Percentiles rank a stretch among this genome's conserved stretches.
Conservation (phyloP, 306 rosid species). For the Fragaria vesca region DNA sequence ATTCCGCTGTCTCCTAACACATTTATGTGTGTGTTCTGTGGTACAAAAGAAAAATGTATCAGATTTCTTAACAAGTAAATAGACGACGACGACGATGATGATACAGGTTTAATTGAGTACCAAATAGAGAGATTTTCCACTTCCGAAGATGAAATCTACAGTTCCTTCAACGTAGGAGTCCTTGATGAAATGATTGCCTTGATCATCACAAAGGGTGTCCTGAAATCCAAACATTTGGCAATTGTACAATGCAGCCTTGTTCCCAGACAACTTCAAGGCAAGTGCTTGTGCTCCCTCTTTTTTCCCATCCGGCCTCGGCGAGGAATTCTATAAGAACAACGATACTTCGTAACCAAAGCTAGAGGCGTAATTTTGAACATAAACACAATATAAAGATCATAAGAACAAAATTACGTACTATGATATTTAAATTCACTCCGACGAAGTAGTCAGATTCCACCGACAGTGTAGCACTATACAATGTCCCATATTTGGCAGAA, state of each 20-base stretch:
- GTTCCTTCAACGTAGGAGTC: constrained; percentile 47
- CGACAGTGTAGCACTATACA: constrained; percentile 55
- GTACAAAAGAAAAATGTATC: neutral
- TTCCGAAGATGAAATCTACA: constrained; percentile 43
- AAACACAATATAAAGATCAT: neutral
- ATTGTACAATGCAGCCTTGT: constrained; percentile 37
- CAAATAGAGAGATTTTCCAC: constrained; percentile 44
- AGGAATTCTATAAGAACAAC: constrained; percentile 31
- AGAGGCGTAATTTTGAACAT: neutral
- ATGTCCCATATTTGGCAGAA: constrained; percentile 43
- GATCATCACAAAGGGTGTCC: constrained; percentile 52
- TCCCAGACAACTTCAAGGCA: constrained; percentile 41
- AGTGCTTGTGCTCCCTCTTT: constrained; percentile 36
- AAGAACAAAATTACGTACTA: constrained; percentile 17
- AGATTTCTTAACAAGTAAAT: neutral
- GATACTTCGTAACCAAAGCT: neutral
- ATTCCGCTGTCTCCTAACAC: constrained; percentile 23
- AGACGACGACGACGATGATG: neutral
- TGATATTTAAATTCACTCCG: constrained; percentile 38
- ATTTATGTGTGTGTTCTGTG: constrained; percentile 37
- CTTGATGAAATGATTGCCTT: constrained; percentile 42
- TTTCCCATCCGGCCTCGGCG: constrained; percentile 39
- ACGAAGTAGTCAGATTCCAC: constrained; percentile 37
- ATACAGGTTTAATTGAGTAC: constrained; percentile 6
- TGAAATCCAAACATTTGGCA: constrained; percentile 47